Percentiles rank a stretch among this genome's conserved stretches.
These are phyloP conservation scores for Samsoniella hepiali DNA, from an alignment of 2,329 filamentous ascomycete genomes.

Conservation along the genomic window DNA sequence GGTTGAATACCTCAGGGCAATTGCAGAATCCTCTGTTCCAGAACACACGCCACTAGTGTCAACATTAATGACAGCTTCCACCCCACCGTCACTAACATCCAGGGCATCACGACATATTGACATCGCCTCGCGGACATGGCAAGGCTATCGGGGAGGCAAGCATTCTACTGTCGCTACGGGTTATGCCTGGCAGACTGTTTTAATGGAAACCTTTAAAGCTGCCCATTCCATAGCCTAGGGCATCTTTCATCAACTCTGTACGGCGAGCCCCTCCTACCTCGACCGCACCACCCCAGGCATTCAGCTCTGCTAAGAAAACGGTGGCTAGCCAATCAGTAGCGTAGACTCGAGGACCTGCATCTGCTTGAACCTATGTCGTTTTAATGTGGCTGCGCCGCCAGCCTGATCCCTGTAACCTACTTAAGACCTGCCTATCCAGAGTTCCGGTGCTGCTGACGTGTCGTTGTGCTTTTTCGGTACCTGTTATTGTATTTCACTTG, in stretches of 20 bases:
- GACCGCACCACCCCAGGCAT: not conserved
- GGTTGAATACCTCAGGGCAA: no score
- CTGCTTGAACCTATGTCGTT: not conserved
- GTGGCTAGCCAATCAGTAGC: not conserved
- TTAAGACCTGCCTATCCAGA: not conserved
- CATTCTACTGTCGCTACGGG: not conserved
- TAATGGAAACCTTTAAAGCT: no score
- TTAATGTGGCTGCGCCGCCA: not conserved
- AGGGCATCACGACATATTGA: not conserved
- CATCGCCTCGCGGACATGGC: not conserved
- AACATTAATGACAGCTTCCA: no score
- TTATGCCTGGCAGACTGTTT: no score
- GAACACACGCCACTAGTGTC: no score
- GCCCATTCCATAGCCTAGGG: not conserved
- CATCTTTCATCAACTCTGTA: no score
- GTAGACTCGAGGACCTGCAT: not conserved
- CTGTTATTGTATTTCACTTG: not conserved
- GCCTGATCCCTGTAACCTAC: not conserved
- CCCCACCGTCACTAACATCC: not conserved
- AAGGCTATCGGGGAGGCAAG: not conserved
- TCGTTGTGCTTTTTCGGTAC: not conserved
- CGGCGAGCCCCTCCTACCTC: not conserved
- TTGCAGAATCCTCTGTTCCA: no score
- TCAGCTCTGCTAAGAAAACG: not conserved
- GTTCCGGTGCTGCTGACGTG: not conserved